Conservation (phyloP, 1,284 basidiomycete species). For the Pholiota adiposa region DNA sequence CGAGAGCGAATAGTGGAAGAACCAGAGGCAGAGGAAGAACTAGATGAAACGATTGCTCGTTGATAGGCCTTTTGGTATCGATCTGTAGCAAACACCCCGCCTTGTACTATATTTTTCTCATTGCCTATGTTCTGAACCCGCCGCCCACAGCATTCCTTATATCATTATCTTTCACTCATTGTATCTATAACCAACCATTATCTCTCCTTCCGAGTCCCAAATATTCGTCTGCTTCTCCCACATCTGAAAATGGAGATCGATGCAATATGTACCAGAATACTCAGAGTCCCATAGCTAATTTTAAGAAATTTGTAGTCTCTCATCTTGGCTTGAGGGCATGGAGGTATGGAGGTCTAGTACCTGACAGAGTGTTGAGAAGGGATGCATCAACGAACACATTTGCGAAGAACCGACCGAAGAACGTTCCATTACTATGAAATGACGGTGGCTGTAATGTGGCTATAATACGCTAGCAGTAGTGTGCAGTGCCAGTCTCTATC, state of each 20-base stretch:
- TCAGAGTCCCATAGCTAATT: not conserved
- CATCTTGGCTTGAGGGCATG: not conserved
- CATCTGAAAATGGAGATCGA: not conserved
- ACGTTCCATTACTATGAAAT: not conserved
- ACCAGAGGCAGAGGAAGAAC: conserved; percentile 70
- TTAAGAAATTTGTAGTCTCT: not conserved
- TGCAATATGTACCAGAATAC: not conserved
- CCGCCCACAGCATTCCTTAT: not conserved
- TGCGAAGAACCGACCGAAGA: no score
- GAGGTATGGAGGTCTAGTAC: not conserved
- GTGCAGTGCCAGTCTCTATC: not conserved
- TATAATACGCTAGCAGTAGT: not conserved
- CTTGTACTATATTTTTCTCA: not conserved
- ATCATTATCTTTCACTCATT: not conserved
- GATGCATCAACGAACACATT: not conserved
- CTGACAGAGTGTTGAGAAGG: not conserved
- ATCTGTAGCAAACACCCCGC: not conserved
- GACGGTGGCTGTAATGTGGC: not conserved
- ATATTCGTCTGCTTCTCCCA: not conserved
- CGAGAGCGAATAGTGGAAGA: conserved; percentile 77
- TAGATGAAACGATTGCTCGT: conserved; percentile 37
- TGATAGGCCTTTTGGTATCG: conserved; percentile 5
- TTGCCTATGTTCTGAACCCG: not conserved
- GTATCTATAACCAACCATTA: conserved; percentile 2
- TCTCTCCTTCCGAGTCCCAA: not conserved